These are phyloP conservation scores for Rubus parviflorus DNA, from an alignment of 306 rosid genomes.

Conservation along the genomic window DNA sequence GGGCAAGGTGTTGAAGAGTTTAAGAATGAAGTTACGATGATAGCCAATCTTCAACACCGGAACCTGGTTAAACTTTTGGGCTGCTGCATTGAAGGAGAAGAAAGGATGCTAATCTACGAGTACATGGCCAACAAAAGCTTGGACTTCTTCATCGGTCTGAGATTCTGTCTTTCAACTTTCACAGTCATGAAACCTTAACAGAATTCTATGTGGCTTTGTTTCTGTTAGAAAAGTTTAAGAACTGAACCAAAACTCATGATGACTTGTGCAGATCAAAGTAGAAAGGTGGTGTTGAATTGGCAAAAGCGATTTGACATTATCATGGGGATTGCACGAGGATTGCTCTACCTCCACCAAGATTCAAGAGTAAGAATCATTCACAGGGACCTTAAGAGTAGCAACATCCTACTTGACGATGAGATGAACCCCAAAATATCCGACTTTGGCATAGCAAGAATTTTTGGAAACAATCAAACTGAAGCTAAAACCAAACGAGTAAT, in stretches of 20 bases:
- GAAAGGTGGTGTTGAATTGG: constrained; percentile 20
- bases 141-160: constrained; percentile 19
- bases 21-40: constrained; percentile 27
- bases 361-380: constrained; percentile 30
- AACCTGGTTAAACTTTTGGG: constrained; percentile 26
- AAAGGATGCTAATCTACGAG: constrained; percentile 13
- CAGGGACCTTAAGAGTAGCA: constrained; percentile 28
- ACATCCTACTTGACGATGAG: constrained; percentile 29
- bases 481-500: constrained; percentile 25
- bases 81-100: constrained; percentile 16
- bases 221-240: neutral
- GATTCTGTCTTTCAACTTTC: neutral
- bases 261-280: constrained; percentile 2
- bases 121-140: constrained; percentile 17
- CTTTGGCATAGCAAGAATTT: constrained; percentile 34
- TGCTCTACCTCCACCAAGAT: constrained; percentile 29
- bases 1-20: constrained; percentile 32
- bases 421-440: constrained; percentile 33
- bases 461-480: constrained; percentile 20
- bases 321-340: constrained; percentile 22
- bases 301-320: constrained; percentile 15
- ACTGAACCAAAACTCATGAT: neutral
- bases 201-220: neutral
- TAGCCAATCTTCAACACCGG: constrained; percentile 24
- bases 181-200: neutral